Conservation (phyloP, 2,329 filamentous ascomycete genomes). For the Epichloe uncinata region DNA sequence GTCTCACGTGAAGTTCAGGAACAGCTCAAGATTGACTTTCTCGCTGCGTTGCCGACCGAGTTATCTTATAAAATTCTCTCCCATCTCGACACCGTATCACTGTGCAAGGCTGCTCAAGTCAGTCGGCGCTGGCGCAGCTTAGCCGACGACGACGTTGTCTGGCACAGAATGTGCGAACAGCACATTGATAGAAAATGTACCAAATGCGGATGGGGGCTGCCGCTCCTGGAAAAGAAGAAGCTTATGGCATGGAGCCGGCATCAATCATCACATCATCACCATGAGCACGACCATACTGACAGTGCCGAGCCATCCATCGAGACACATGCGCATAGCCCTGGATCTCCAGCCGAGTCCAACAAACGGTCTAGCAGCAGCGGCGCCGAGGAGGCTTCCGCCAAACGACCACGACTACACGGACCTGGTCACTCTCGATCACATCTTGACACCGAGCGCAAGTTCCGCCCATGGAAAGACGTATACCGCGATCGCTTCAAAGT, state of each 20-base stretch:
- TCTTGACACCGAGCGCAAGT: constrained; percentile 32
- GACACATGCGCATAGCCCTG: constrained; percentile 9
- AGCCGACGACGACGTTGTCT: constrained; percentile 95
- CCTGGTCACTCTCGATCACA: constrained; percentile 18
- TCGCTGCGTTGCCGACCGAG: constrained; percentile 77
- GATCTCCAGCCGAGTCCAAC: constrained; percentile 15
- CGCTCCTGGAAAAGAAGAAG: constrained; percentile 76
- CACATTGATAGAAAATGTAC: constrained; percentile 89
- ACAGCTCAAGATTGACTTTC: constrained; percentile 93
- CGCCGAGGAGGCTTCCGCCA: constrained; percentile 18
- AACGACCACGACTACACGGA: constrained; percentile 20
- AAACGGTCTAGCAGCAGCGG: constrained; percentile 19
- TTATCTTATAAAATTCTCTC: constrained; percentile 88
- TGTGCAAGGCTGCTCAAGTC: constrained; percentile 93
- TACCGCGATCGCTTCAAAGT: constrained; percentile 94
- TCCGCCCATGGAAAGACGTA: constrained; percentile 83
- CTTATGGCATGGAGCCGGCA: constrained; percentile 77
- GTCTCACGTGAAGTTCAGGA: constrained; percentile 85
- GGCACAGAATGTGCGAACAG: constrained; percentile 95
- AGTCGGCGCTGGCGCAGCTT: constrained; percentile 76
- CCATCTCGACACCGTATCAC: constrained; percentile 81
- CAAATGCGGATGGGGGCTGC: constrained; percentile 91
- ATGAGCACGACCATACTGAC: constrained; percentile 4
- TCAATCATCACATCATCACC: constrained; percentile 28
- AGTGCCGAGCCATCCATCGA: constrained; percentile 13